Percentiles rank a stretch among this genome's conserved stretches.
These are phyloP conservation scores for Neurospora sublineolata DNA, from an alignment of 495 filamentous ascomycete species.

Conservation along the genomic window DNA sequence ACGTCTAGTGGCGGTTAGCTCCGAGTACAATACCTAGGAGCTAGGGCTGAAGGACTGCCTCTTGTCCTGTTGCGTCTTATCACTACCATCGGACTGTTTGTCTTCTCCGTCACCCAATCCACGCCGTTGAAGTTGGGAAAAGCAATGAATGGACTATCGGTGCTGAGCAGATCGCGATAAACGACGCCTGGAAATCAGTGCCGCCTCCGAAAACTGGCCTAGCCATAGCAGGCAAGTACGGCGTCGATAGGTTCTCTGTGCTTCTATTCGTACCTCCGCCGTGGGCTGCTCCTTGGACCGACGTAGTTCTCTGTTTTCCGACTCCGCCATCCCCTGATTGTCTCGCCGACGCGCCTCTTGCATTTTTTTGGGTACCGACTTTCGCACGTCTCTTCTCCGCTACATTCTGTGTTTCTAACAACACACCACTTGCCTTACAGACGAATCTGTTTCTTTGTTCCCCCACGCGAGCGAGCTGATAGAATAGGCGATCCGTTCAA, in stretches of 20 bases:
- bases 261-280: neutral
- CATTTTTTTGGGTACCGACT: neutral
- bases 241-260: neutral
- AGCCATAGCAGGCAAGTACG: neutral
- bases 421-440: neutral
- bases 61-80: neutral
- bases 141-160: neutral
- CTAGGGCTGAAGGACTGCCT: neutral
- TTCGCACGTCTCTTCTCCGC: neutral
- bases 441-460: neutral
- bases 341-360: neutral
- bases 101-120: neutral
- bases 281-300: neutral
- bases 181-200: neutral
- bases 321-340: neutral
- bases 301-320: neutral
- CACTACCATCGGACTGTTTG: neutral
- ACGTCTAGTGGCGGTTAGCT: neutral
- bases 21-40: neutral
- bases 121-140: neutral
- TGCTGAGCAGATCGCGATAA: neutral
- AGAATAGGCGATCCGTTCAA: neutral
- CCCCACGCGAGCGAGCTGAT: neutral
- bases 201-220: neutral
- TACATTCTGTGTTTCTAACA: neutral